Evolutionary conservation across 129 eudicot species (phyloP).

Genomic region (Cynara cardunculus): DNA sequence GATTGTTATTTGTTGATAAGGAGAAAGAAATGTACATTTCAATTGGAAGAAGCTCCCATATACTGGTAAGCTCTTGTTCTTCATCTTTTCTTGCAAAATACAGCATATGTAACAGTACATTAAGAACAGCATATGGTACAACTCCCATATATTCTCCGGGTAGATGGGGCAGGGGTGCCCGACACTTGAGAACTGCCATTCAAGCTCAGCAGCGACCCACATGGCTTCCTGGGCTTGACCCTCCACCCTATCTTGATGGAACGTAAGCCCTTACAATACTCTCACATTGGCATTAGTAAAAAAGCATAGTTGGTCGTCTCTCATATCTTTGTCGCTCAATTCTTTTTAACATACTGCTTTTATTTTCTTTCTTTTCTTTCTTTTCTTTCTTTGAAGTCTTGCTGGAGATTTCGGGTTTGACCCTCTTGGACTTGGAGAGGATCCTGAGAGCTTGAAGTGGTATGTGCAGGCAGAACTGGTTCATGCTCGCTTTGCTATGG

Average conservation of each 20-base stretch:
- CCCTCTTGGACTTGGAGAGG: constrained; percentile 96
- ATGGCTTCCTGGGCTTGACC: constrained; percentile 98
- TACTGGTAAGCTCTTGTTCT: constrained; percentile 42
- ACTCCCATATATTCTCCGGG: constrained; percentile 23
- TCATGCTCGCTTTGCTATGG: constrained; percentile 97
- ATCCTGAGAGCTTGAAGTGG: constrained; percentile 89
- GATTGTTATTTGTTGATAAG: constrained; percentile 24
- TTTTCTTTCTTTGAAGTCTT: constrained; percentile 47
- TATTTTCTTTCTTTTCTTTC: no score
- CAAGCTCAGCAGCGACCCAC: constrained; percentile 77
- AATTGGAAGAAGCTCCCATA: constrained; percentile 48
- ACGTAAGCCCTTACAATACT: constrained; percentile 43
- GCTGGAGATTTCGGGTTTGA: constrained; percentile 96
- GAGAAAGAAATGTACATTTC: constrained; percentile 53
- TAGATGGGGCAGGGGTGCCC: constrained; percentile 13
- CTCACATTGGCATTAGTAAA: not conserved
- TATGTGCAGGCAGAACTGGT: constrained; percentile 95
- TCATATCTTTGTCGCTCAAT: not conserved
- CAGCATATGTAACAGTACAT: not conserved
- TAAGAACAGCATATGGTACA: constrained; percentile 29
- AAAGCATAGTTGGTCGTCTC: no score
- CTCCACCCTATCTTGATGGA: constrained; percentile 94
- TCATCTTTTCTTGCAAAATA: constrained; percentile 40
- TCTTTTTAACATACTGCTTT: not conserved
- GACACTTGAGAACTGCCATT: constrained; percentile 28